A percentile compares a stretch with the other conserved stretches of the same genome.
These are phyloP conservation scores for Bassia scoparia DNA, from an alignment of 148 eudicot species.

Conservation along the genomic window DNA sequence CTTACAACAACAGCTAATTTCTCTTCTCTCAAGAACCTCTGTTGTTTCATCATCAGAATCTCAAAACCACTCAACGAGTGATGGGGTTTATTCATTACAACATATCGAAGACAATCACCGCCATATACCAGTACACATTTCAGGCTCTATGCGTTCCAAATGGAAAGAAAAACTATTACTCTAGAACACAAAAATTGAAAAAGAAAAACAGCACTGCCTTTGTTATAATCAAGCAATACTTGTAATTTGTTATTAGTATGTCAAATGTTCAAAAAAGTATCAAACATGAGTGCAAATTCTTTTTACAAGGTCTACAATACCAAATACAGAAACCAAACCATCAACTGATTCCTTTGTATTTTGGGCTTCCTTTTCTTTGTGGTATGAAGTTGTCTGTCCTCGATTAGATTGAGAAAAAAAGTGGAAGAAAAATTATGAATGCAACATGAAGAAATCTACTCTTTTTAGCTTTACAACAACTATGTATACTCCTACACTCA, in stretches of 20 bases:
- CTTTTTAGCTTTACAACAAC: too few species aligned
- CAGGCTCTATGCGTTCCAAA: too few species aligned
- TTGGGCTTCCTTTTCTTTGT: constrained; percentile 1
- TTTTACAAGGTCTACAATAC: constrained; percentile 26
- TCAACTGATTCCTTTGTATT: neutral
- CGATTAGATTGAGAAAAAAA: neutral
- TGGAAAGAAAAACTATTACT: neutral
- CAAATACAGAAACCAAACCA: constrained; percentile 16
- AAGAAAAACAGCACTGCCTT: neutral
- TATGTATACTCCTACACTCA: too few species aligned
- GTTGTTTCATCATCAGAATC: too few species aligned
- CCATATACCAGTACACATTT: neutral
- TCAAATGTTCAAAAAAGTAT: constrained; percentile 18
- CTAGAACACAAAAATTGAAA: neutral
- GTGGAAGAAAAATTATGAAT: constrained; percentile 14
- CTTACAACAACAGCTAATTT: too few species aligned
- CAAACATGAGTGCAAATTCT: constrained; percentile 5
- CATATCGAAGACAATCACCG: neutral
- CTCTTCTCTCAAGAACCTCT: too few species aligned
- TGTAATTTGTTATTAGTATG: constrained; percentile 13
- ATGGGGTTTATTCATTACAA: too few species aligned
- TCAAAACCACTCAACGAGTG: too few species aligned
- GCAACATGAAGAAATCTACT: too few species aligned
- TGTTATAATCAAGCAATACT: neutral
- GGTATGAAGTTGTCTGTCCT: constrained; percentile 11